Evolutionary conservation across 306 rosid species (phyloP).

Genomic region (Begonia peltatifolia): DNA sequence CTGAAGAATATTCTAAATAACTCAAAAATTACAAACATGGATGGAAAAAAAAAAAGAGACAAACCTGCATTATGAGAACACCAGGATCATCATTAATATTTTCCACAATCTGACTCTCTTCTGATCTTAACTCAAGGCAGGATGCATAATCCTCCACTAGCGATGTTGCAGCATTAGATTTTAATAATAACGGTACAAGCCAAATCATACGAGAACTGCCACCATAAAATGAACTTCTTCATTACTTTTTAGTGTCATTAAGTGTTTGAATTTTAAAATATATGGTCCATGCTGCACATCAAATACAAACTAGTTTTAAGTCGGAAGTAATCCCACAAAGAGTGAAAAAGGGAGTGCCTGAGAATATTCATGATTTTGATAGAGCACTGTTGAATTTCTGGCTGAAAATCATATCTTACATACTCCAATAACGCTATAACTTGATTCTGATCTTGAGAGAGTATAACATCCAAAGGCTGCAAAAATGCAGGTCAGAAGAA

Average conservation of each 20-base stretch:
- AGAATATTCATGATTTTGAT: slow-evolving; percentile 89
- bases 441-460: slow-evolving; percentile 90
- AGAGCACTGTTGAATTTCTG: slow-evolving; percentile 75
- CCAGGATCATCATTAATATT: slow-evolving; percentile 73
- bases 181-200: slow-evolving; percentile 70
- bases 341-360: slow-evolving; percentile 37
- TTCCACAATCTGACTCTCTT: slow-evolving; percentile 56
- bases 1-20: slow-evolving; percentile 1
- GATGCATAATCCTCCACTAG: slow-evolving; percentile 97
- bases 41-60: slow-evolving; percentile 10
- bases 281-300: too few relatives aligned
- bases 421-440: slow-evolving; percentile 82
- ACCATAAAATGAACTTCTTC: slow-evolving; percentile 5
- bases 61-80: slow-evolving; percentile 85
- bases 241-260: slow-evolving; percentile 1
- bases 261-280: too few relatives aligned
- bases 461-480: slow-evolving; percentile 95
- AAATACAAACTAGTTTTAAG: not conserved
- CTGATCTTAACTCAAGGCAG: slow-evolving; percentile 82
- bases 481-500: slow-evolving; percentile 1
- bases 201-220: slow-evolving; percentile 92
- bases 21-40: not conserved
- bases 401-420: slow-evolving; percentile 87
- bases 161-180: slow-evolving; percentile 61
- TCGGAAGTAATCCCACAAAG: slow-evolving; percentile 10